Percentiles rank a stretch among this genome's conserved stretches.
phyloP scores from a whole-genome alignment of 768 basidiomycete genomes.

The Cyathus striatus region DNA sequence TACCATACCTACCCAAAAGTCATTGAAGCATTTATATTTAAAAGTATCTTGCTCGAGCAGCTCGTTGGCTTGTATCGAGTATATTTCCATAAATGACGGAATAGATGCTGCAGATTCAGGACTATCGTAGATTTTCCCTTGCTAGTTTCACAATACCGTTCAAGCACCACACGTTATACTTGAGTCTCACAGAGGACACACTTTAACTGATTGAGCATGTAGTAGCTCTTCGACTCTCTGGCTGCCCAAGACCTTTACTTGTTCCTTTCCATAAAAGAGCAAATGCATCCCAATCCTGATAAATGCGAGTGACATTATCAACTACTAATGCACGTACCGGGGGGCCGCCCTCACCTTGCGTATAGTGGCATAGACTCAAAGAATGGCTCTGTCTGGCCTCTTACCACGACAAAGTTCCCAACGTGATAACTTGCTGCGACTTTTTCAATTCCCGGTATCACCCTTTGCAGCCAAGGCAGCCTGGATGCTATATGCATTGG shows the following conservation, averaged over 20 bases:
- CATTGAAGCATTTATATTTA: constrained; percentile 68
- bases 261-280: constrained; percentile 55
- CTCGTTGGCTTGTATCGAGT: constrained; percentile 50
- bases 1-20: constrained; percentile 60
- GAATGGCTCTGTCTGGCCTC: constrained; percentile 43
- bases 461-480: constrained; percentile 34
- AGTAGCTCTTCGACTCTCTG: constrained; percentile 45
- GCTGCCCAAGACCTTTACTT: constrained; percentile 43
- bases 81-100: constrained; percentile 51
- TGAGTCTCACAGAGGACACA: constrained; percentile 11
- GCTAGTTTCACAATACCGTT: constrained; percentile 17
- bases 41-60: constrained; percentile 58
- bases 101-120: constrained; percentile 47
- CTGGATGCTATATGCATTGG: constrained; percentile 19
- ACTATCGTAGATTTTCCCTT: constrained; percentile 54
- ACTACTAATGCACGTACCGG: constrained; percentile 5
- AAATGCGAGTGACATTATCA: constrained; percentile 1
- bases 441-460: constrained; percentile 53
- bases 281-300: constrained; percentile 68
- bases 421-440: constrained; percentile 48
- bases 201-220: constrained; percentile 49
- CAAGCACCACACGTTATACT: neutral
- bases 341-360: constrained; percentile 29
- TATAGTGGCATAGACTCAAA: constrained; percentile 78
- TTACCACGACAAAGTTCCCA: constrained; percentile 53